Conservation (phyloP, 129 eudicot species). For the Oenanthe sinensis region DNA sequence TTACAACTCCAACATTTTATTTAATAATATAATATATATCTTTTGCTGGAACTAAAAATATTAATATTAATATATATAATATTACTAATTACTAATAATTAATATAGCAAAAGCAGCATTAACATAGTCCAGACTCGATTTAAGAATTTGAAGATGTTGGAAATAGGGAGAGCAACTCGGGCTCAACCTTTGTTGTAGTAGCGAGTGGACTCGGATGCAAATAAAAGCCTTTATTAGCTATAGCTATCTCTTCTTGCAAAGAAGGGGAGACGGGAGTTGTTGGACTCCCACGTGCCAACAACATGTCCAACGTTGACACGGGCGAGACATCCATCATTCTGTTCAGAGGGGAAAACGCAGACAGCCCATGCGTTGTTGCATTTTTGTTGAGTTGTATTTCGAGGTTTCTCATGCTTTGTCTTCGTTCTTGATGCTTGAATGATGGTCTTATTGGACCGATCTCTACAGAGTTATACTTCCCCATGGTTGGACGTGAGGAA, state of each 20-base stretch:
- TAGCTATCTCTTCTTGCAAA: slow-evolving; percentile 51
- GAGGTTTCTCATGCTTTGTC: slow-evolving; percentile 42
- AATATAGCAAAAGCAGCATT: no score
- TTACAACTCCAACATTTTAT: no score
- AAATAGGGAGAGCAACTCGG: slow-evolving; percentile 53
- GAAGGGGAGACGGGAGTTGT: slow-evolving; percentile 12
- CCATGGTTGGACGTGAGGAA: slow-evolving; percentile 15
- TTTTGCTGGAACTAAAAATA: no score
- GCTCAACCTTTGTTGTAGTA: slow-evolving; percentile 51
- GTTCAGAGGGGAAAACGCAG: slow-evolving; percentile 9
- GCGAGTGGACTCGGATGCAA: slow-evolving; percentile 51
- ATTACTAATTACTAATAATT: no score
- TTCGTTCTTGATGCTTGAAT: slow-evolving; percentile 63
- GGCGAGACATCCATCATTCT: slow-evolving; percentile 39
- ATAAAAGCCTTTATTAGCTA: slow-evolving; percentile 73
- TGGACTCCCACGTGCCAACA: slow-evolving; percentile 45
- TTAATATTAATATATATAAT: no score
- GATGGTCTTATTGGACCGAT: slow-evolving; percentile 28
- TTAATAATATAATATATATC: no score
- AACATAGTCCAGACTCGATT: background rate
- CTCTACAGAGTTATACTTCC: slow-evolving; percentile 3
- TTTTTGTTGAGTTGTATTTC: slow-evolving; percentile 44
- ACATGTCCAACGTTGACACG: slow-evolving; percentile 54
- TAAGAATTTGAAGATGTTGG: slow-evolving; percentile 21
- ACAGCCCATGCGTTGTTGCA: background rate